Conservation (phyloP, 768 basidiomycete species). For the Hortiboletus campestris region DNA sequence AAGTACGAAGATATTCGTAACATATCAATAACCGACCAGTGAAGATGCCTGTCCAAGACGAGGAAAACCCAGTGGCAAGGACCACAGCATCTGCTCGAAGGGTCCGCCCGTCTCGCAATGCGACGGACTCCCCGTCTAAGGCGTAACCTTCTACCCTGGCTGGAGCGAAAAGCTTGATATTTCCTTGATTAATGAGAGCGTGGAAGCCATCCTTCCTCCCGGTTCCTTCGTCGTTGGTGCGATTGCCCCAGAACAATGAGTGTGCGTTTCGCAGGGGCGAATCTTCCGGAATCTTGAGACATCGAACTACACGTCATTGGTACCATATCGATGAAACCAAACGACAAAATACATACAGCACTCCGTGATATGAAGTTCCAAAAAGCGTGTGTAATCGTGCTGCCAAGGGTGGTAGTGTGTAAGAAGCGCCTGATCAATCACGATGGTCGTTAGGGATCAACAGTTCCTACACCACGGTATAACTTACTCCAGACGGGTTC, state of each 20-base stretch:
- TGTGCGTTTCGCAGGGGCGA: conserved; percentile 50
- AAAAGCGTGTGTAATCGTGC: conserved; percentile 45
- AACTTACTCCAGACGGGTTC: conserved; percentile 52
- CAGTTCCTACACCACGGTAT: background rate
- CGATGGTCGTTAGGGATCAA: conserved; percentile 9
- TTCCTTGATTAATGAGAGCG: conserved; percentile 44
- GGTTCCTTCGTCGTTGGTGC: conserved; percentile 51
- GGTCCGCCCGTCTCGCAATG: conserved; percentile 41
- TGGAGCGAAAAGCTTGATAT: conserved; percentile 41
- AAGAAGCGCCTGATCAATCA: conserved; percentile 48
- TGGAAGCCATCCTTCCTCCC: conserved; percentile 49
- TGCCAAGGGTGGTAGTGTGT: conserved; percentile 59
- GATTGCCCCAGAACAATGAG: conserved; percentile 44
- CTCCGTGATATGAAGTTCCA: conserved; percentile 43
- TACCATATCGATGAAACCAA: background rate
- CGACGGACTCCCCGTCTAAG: conserved; percentile 36
- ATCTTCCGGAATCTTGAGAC: too few species aligned
- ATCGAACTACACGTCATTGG: conserved; percentile 3
- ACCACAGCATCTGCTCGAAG: conserved; percentile 49
- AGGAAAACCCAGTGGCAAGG: conserved; percentile 57
- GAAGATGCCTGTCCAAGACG: conserved; percentile 51
- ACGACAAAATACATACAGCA: conserved; percentile 35
- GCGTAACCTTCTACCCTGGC: conserved; percentile 13
- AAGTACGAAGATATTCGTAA: background rate
- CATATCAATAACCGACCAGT: too few species aligned